Percentiles rank a stretch among this genome's conserved stretches.
These are phyloP conservation scores for Sporisorium reilianum DNA, from an alignment of 1,284 basidiomycete genomes.

Conservation along the genomic window DNA sequence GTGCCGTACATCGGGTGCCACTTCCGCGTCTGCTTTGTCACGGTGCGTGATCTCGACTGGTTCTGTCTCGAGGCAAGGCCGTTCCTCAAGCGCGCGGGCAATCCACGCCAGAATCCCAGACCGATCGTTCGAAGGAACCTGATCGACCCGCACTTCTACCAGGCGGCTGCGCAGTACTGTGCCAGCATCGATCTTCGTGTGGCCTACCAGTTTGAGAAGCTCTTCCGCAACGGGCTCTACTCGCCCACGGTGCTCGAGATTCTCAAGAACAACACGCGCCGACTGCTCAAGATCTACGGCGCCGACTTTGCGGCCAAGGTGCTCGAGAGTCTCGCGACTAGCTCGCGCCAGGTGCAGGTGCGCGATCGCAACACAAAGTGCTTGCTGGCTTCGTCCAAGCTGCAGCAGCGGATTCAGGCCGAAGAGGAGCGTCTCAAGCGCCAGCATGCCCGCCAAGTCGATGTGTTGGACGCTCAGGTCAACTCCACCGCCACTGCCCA, in stretches of 20 bases:
- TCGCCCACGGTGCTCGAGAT: slow-evolving; percentile 27
- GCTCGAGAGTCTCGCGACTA: slow-evolving; percentile 18
- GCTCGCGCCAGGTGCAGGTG: slow-evolving; percentile 24
- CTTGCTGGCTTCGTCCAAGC: slow-evolving; percentile 18
- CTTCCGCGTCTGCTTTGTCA: slow-evolving; percentile 31
- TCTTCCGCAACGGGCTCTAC: slow-evolving; percentile 32
- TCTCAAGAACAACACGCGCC: slow-evolving; percentile 17
- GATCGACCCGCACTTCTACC: slow-evolving; percentile 18
- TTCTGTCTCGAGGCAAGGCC: slow-evolving; percentile 30
- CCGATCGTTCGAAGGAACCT: slow-evolving; percentile 21
- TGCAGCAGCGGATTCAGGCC: slow-evolving; percentile 15
- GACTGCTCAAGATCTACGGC: slow-evolving; percentile 18
- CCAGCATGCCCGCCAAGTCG: slow-evolving; percentile 5
- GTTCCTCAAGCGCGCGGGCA: slow-evolving; percentile 32
- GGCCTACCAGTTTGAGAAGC: slow-evolving; percentile 37
- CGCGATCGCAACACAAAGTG: slow-evolving; percentile 26
- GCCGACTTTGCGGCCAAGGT: slow-evolving; percentile 20
- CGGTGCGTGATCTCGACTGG: slow-evolving; percentile 25
- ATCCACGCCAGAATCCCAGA: slow-evolving; percentile 13
- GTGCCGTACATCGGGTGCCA: slow-evolving; percentile 20
- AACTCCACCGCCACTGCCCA: slow-evolving; percentile 23
- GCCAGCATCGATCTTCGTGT: slow-evolving; percentile 22
- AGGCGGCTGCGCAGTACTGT: slow-evolving; percentile 17
- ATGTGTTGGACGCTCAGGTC: slow-evolving; percentile 6
- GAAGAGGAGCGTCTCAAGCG: slow-evolving; percentile 23